Evolutionary conservation across 257 asterid genomes (phyloP).

Genomic region (Ocimum tenuiflorum): DNA sequence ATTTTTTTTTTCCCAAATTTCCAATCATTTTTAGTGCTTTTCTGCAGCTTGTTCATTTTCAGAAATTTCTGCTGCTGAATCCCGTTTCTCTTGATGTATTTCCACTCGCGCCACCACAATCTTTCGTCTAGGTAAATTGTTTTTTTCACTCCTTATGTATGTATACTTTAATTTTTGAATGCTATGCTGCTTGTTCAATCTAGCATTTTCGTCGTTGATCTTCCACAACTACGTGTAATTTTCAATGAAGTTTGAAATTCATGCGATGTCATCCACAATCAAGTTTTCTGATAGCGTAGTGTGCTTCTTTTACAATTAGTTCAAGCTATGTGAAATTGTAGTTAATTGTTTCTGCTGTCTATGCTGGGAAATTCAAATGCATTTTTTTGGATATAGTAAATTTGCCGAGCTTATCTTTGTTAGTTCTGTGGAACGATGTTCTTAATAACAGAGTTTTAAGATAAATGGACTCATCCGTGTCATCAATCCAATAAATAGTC

Average conservation of each 20-base stretch:
- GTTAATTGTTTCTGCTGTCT: background rate
- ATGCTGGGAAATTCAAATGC: conserved; percentile 5
- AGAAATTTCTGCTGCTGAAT: conserved; percentile 5
- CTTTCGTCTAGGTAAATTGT: conserved; percentile 46
- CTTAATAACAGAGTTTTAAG: too few relatives aligned
- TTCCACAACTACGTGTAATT: background rate
- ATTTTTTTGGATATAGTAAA: background rate
- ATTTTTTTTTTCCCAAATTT: conserved; percentile 15
- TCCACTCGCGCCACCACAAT: conserved; percentile 46
- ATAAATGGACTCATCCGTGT: background rate
- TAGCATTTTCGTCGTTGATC: background rate
- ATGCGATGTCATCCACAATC: background rate
- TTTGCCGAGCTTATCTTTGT: background rate
- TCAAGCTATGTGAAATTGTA: background rate
- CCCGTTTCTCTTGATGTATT: conserved; percentile 35
- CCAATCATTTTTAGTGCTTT: conserved; percentile 21
- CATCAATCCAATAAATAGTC: background rate
- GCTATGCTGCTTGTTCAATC: background rate
- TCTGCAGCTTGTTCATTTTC: background rate
- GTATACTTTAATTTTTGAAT: background rate
- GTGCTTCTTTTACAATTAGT: background rate
- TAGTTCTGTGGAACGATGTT: background rate
- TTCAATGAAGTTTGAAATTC: background rate
- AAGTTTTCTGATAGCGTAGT: background rate
- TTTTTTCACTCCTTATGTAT: background rate